Evolutionary conservation across 2,329 filamentous ascomycete species (phyloP).

Genomic region (Myriangium duriaei): DNA sequence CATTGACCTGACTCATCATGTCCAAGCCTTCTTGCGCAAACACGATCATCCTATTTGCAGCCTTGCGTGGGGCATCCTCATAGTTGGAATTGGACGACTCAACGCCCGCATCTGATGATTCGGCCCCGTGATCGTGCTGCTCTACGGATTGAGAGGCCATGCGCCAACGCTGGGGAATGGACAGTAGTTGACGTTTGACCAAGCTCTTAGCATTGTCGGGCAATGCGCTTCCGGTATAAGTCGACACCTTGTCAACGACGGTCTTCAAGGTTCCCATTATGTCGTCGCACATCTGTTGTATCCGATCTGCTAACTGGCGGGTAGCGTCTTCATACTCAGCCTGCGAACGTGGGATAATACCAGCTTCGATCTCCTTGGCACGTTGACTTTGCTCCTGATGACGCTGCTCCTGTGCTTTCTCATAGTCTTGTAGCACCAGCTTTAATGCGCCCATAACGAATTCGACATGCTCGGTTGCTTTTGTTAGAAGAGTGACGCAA

Average conservation of each 20-base stretch:
- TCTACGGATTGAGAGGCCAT: conserved; percentile 37
- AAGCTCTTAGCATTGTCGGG: conserved; percentile 78
- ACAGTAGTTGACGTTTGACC: conserved; percentile 72
- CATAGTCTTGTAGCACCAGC: conserved; percentile 67
- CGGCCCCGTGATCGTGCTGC: conserved; percentile 18
- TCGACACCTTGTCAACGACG: conserved; percentile 73
- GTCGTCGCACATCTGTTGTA: conserved; percentile 48
- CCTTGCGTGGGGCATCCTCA: conserved; percentile 34
- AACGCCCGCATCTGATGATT: conserved; percentile 16
- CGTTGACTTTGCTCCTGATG: conserved; percentile 11
- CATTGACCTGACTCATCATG: conserved; percentile 85
- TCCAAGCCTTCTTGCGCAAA: conserved; percentile 84
- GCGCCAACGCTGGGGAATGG: conserved; percentile 70
- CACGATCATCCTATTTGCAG: conserved; percentile 66
- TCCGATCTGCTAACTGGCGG: conserved; percentile 58
- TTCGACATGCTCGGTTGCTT: conserved; percentile 71
- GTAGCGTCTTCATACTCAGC: conserved; percentile 26
- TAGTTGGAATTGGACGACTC: conserved; percentile 16
- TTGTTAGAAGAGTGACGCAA: conserved; percentile 66
- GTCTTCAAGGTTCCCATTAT: conserved; percentile 51
- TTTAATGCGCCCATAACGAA: conserved; percentile 63
- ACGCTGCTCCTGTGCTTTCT: conserved; percentile 27
- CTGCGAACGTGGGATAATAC: conserved; percentile 8
- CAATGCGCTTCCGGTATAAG: conserved; percentile 79
- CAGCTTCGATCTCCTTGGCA: conserved; percentile 16